Evolutionary conservation across 2,329 filamentous ascomycete genomes (phyloP), one percentile per base, ranked within the genome.

Genomic region (Hypoxylon sp.): DNA sequence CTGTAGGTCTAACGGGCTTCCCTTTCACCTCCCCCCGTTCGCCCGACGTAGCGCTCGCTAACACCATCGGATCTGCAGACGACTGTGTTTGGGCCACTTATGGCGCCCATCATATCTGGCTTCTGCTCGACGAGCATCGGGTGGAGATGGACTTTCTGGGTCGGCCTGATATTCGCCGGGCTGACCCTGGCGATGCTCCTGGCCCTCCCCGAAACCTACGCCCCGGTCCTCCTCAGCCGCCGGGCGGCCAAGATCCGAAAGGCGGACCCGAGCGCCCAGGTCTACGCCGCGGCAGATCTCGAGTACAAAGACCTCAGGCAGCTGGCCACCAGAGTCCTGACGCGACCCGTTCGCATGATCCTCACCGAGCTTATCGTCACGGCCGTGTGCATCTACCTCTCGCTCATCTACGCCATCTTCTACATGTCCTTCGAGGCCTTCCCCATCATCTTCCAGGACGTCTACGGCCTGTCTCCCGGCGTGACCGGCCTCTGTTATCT

Each of bases 371-470:
- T 88, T 45, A 89, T 94, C 46, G 89, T 94, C 6, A 79, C 87
- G 20, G 88, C 86, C 45, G 85, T 83, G 1, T 91, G 87, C 71
- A 70, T 84, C 68, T 93, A 92, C 72, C 78, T 92, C 9, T 86
- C 90, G 27, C 78, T 93, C 23, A 81, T 86, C 27, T 93, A 92
- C 69, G 82, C 78, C 45, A 82, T 84, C 64, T 83, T 84, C 68
- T 84, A 84, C 78, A 90, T 93, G 75, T 91, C 86, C 69, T 91
- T 94, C 66, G 86, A 91, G 71, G 88, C 88, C 2, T 93, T 88
- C 70, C 87, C 87, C 1, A 79, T 88, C 58, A 88, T 92, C 62
- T 93, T 91, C 72, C 77, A 82, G 61, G 70, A 75, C 20, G 70
- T 86, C 3, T 92, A 92, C 71, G 76, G 77, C 24, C 83, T 92